Conservation (phyloP, 371 early-diverging fungal genomes). For the Apophysomyces sp. region DNA sequence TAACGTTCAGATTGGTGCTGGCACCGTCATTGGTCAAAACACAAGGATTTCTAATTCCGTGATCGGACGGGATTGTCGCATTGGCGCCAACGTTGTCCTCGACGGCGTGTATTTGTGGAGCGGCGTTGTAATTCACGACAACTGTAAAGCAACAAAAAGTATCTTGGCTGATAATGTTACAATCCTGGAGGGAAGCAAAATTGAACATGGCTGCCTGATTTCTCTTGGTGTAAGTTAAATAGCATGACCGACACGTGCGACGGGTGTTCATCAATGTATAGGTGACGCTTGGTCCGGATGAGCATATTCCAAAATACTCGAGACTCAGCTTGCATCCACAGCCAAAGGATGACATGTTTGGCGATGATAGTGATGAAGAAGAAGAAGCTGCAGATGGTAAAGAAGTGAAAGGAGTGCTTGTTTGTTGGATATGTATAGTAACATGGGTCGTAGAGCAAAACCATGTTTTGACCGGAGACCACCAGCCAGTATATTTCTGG, state of each 20-base stretch:
- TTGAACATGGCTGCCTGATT: constrained; percentile 75
- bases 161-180: constrained; percentile 77
- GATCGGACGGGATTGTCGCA: constrained; percentile 81
- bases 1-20: constrained; percentile 81
- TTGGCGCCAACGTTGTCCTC: constrained; percentile 74
- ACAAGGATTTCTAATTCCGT: constrained; percentile 72
- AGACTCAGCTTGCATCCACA: constrained; percentile 61
- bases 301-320: constrained; percentile 66
- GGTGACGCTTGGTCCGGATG: constrained; percentile 79
- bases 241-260: background rate
- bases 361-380: constrained; percentile 48
- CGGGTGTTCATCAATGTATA: constrained; percentile 16
- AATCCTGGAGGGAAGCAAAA: constrained; percentile 62
- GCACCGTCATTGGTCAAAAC: constrained; percentile 75
- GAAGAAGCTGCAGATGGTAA: constrained; percentile 44
- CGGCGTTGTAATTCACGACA: constrained; percentile 64
- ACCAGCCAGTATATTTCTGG: constrained; percentile 52
- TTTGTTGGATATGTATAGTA: background rate
- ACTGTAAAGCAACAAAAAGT: constrained; percentile 60
- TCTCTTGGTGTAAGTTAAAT: constrained; percentile 50
- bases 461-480: constrained; percentile 34
- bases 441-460: constrained; percentile 17
- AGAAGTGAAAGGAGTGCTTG: background rate
- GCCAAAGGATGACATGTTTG: constrained; percentile 42
- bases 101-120: constrained; percentile 88